These are phyloP conservation scores for Mycosphaerella arachidis DNA, from an alignment of 2,329 filamentous ascomycete genomes.

Conservation along the genomic window DNA sequence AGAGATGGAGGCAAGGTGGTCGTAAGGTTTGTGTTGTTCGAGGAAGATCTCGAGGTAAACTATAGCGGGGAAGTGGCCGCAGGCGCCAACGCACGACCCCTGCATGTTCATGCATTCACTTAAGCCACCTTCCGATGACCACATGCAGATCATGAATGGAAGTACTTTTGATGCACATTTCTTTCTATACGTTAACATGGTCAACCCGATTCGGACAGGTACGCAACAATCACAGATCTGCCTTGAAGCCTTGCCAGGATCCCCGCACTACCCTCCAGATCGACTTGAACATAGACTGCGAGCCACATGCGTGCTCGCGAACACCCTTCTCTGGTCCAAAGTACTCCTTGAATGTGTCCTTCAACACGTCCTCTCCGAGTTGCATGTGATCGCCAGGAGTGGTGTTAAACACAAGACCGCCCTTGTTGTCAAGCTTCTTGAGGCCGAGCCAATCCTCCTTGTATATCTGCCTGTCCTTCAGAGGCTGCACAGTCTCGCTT, in stretches of 20 bases:
- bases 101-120: background rate
- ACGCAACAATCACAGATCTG: background rate
- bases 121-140: background rate
- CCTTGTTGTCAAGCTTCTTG: constrained; percentile 70
- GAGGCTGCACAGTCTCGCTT: constrained; percentile 54
- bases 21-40: background rate
- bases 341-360: constrained; percentile 61
- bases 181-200: background rate
- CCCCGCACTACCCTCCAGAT: background rate
- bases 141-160: too few relatives aligned
- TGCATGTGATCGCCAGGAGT: constrained; percentile 80
- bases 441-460: constrained; percentile 91
- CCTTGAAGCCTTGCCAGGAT: background rate
- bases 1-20: background rate
- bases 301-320: background rate
- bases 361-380: constrained; percentile 62
- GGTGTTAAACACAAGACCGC: constrained; percentile 69
- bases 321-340: constrained; percentile 48
- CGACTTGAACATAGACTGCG: background rate
- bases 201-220: background rate
- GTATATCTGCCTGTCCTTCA: constrained; percentile 71
- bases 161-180: background rate
- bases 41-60: background rate
- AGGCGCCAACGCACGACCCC: background rate
- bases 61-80: too few relatives aligned